These are phyloP conservation scores for Macrophomina pseudophaseolina DNA, from an alignment of 2,329 filamentous ascomycete genomes.

Conservation along the genomic window DNA sequence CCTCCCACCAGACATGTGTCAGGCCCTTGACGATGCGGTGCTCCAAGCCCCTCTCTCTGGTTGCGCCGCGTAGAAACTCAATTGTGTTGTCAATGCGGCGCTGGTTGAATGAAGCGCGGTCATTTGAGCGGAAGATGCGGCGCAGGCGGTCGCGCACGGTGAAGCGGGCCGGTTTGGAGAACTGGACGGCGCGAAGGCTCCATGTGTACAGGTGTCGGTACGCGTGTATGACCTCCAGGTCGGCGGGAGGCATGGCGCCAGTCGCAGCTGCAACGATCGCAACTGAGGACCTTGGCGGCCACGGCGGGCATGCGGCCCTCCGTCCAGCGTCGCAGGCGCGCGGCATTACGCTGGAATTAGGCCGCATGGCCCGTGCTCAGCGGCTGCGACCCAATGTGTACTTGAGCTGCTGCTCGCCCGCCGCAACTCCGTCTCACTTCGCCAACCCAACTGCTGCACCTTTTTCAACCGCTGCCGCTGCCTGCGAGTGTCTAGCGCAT, in stretches of 20 bases:
- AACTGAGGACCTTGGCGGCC: constrained; percentile 1
- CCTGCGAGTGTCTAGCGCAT: not conserved
- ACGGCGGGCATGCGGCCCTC: not conserved
- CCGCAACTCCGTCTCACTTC: constrained; percentile 16
- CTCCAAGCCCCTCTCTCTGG: constrained; percentile 68
- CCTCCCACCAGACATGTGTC: constrained; percentile 55
- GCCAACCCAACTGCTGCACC: not conserved
- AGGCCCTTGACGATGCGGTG: constrained; percentile 75
- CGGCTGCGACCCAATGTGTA: constrained; percentile 12
- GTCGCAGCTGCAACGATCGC: not conserved
- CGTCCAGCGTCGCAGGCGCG: not conserved
- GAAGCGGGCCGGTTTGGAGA: constrained; percentile 70
- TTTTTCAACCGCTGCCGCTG: constrained; percentile 3
- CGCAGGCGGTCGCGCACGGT: constrained; percentile 60
- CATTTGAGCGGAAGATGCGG: constrained; percentile 45
- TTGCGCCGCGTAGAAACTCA: constrained; percentile 71
- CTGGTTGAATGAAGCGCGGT: constrained; percentile 39
- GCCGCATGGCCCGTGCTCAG: constrained; percentile 4
- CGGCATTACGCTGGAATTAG: constrained; percentile 5
- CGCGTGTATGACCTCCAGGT: constrained; percentile 57
- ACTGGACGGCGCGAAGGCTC: constrained; percentile 72
- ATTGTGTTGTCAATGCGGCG: constrained; percentile 67
- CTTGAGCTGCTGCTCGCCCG: constrained; percentile 11
- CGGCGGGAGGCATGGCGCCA: constrained; percentile 11
- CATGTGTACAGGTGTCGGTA: constrained; percentile 74